phyloP scores from a whole-genome alignment of 345 rosid genomes.

The Eucalyptus sp. region DNA sequence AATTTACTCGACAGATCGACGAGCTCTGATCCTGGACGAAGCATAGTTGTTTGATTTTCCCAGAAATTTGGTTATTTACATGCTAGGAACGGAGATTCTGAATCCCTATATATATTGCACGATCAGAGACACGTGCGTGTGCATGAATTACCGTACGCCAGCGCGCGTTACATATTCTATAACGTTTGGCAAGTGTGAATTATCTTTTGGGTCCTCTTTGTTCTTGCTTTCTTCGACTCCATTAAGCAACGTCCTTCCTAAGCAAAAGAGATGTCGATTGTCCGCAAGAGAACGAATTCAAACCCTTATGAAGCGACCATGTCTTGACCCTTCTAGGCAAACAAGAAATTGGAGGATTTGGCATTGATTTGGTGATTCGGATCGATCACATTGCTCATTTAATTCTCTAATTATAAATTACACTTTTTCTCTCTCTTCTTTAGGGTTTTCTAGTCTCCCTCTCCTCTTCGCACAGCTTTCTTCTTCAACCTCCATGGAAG shows the following conservation, averaged over 20 bases:
- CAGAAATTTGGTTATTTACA: background rate
- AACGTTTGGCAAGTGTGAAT: background rate
- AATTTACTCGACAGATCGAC: background rate
- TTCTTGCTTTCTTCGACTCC: background rate
- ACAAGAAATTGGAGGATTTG: background rate
- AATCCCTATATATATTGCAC: too few species aligned
- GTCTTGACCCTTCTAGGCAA: background rate
- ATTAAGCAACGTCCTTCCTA: background rate
- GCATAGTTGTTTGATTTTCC: background rate
- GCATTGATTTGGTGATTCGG: background rate
- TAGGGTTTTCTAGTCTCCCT: background rate
- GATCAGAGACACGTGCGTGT: too few species aligned
- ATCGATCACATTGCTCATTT: background rate
- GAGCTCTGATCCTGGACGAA: background rate
- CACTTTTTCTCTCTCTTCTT: accelerated
- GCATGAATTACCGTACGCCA: too few species aligned
- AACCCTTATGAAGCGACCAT: background rate
- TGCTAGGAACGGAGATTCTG: background rate
- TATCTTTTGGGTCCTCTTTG: background rate
- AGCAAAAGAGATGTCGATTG: background rate
- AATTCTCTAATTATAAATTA: too few species aligned
- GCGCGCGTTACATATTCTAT: accelerated
- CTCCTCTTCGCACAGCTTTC: background rate
- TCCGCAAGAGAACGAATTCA: background rate
- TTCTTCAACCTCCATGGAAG: background rate